Base-by-base conservation (phyloP, 1,139 yeast genomes). In the Geotrichum europaeum region DNA sequence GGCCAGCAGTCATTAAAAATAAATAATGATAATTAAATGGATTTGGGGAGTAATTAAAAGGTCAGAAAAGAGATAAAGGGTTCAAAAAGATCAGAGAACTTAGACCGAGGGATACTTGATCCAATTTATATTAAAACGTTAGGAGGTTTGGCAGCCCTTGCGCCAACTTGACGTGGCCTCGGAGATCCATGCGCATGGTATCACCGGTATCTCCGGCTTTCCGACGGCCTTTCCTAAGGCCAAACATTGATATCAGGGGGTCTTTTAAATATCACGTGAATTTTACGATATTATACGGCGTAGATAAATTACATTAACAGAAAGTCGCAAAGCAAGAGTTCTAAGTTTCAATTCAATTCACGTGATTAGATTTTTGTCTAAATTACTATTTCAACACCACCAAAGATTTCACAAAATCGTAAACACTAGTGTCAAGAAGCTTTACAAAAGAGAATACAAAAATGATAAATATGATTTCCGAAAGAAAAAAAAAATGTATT, bases 1-100 rank as follows among this genome's bases (percentile, higher is more conserved):
- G 49, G 7, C 32, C 13, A 12, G 47, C 43, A 4, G 62, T 55
- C 61, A 59, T 59, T 10, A 15, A 28, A 32, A 24, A 25, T 5
- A 20, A 40, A 34, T 34, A 15, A 22, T 18, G 28, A 18, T 36
- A 25, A 54, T 12, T 22, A 22, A 18, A 20, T 18, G 10, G 5
- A 13, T 22, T 54, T 4, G 10, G 24, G 6, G 24, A 9, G 32
- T 28, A 7, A 5, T 28, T 28, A 4, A 51, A 28, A 30, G 28
- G 25, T 24, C 9, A 51, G n/a, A 30, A 51, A 25, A n/a, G 22
- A 24, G 36, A 28, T 2, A 25, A 28, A 51, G 22, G 24, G 12
- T 5, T 5, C 13, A 51, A 32, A 47, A 54, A 45, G 18, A 18
- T 2, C 1, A 54, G 28, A 25, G 13, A 43, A 47, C 28, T 24